Evolutionary conservation across 2,329 filamentous ascomycete genomes (phyloP), one percentile per base, ranked within the genome.

Genomic region (Trichoderma cornu-damae): DNA sequence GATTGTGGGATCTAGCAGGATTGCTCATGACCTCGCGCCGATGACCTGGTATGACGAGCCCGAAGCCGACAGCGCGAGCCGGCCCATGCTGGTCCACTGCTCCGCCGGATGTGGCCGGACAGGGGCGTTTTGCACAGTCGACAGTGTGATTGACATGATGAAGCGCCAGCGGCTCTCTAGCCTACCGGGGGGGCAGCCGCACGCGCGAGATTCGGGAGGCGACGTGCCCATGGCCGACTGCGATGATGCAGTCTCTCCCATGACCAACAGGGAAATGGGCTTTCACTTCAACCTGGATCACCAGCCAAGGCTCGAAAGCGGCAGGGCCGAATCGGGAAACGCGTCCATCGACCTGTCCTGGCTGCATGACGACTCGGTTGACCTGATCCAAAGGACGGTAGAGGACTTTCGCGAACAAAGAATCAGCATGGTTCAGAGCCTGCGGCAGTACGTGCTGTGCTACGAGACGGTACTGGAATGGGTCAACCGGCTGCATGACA

Each of bases 391-490:
- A 61, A 86, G 85, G 69, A 94, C 92, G 0, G 93, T 99, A 1
- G 88, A 94, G 65, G 91, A 96, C 65, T 96, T 99, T 71, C 80
- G 94, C 57, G 78, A 81, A 48, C 94, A 99, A 74, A 79, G 94
- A 62, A 75, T 96, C 18, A 96, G 91, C 72, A 99, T 97, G 92
- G 93, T 99, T 42, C 94, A 97, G 73, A 96, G 88, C 66, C 75
- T 97, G 58, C 80, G 90, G 60, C 94, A 99, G 70, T 97, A 88
- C 73, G 93, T 96, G 49, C 83, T 99, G 32, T 99, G 94, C 72
- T 99, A 99, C 71, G 94, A 99, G 75, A 95, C 89, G 38, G 81
- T 97, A 6, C 75, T 95, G 55, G 93, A 97, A 72, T 99, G 93
- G 91, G 72, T 94, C 26, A 75, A 72, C 64, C 73, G 80, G 61